Conservation (phyloP, 306 rosid genomes). For the Ammopiptanthus mongolicus region DNA sequence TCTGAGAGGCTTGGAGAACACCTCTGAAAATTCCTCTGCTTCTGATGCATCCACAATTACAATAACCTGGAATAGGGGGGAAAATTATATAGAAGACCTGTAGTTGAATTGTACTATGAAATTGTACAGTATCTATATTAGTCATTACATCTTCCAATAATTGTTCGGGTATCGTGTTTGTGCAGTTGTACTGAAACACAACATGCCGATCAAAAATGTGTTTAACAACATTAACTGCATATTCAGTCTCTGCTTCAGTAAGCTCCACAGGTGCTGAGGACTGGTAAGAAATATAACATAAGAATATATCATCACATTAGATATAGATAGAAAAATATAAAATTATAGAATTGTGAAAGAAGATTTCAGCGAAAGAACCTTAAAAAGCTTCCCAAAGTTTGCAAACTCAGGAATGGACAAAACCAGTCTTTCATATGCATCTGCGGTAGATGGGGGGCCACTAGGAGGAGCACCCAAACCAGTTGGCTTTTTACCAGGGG, state of each 20-base stretch:
- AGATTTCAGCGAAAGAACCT: slow-evolving; percentile 45
- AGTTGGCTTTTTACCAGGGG: slow-evolving; percentile 82
- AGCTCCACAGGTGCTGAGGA: slow-evolving; percentile 96
- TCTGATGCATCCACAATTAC: slow-evolving; percentile 88
- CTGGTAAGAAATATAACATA: slow-evolving; percentile 42
- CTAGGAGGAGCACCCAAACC: slow-evolving; percentile 81
- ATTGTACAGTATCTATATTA: not conserved
- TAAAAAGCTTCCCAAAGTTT: slow-evolving; percentile 80
- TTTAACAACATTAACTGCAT: slow-evolving; percentile 91
- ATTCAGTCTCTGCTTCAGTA: slow-evolving; percentile 95
- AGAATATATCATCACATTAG: slow-evolving; percentile 14
- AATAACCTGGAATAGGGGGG: slow-evolving; percentile 51
- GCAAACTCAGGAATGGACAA: slow-evolving; percentile 70
- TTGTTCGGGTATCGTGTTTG: slow-evolving; percentile 95
- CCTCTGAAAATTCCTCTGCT: slow-evolving; percentile 82
- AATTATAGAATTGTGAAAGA: slow-evolving; percentile 11
- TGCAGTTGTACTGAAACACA: slow-evolving; percentile 96
- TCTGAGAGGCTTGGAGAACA: slow-evolving; percentile 69
- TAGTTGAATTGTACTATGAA: slow-evolving; percentile 7
- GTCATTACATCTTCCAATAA: slow-evolving; percentile 75
- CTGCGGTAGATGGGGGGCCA: slow-evolving; percentile 69
- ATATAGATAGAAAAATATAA: slow-evolving; percentile 3
- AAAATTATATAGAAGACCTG: slow-evolving; percentile 12
- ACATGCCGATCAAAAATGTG: slow-evolving; percentile 85
- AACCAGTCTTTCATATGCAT: slow-evolving; percentile 76